Percentiles rank a stretch among this genome's conserved stretches.
phyloP scores from a whole-genome alignment of 495 filamentous ascomycete species.

The Tuber umbilicatum region DNA sequence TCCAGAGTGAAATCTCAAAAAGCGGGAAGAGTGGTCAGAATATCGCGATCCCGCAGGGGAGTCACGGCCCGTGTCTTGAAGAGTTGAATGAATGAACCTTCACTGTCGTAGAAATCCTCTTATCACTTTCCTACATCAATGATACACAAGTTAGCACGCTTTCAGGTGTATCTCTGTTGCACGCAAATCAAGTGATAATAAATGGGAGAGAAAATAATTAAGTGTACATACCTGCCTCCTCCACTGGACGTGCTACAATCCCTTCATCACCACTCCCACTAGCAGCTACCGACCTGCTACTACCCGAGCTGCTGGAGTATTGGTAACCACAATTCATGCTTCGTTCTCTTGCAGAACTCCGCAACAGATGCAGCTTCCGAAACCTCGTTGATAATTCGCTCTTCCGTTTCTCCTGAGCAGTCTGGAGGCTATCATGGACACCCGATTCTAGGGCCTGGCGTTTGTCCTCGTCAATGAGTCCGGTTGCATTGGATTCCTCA shows the following conservation, averaged over 20 bases:
- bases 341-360: conserved; percentile 1
- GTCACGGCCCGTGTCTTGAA: neutral
- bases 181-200: neutral
- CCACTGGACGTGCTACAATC: neutral
- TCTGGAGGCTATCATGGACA: neutral
- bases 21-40: neutral
- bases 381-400: conserved; percentile 10
- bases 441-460: neutral
- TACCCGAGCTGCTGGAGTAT: neutral
- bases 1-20: neutral
- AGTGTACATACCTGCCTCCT: conserved; percentile 13
- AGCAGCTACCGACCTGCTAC: neutral
- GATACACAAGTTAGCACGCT: neutral
- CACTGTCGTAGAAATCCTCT: neutral
- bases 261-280: neutral
- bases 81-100: neutral
- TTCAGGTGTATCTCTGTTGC: neutral
- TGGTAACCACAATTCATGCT: neutral
- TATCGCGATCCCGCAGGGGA: neutral
- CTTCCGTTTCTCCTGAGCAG: conserved; percentile 9
- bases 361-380: conserved; percentile 7
- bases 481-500: neutral
- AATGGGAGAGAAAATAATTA: neutral
- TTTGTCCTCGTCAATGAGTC: neutral
- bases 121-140: neutral